A percentile compares a stretch with the other conserved stretches of the same genome.
Evolutionary conservation across 768 basidiomycete genomes (phyloP).

Genomic region (Tulasnella sp.): DNA sequence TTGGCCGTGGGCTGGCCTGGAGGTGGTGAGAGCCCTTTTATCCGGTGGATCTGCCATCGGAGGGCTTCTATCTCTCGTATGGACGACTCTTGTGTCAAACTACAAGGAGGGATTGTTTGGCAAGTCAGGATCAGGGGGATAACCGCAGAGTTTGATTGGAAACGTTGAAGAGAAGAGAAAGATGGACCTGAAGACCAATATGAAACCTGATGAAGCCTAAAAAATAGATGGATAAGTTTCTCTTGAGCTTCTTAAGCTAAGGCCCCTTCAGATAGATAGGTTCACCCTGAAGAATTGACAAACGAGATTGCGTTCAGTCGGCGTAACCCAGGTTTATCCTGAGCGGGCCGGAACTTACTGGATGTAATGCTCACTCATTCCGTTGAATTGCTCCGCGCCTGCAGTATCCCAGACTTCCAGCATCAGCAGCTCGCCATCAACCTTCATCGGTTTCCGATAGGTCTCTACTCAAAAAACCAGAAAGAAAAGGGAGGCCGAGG

Average conservation of each 20-base stretch:
- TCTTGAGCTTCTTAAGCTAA: neutral
- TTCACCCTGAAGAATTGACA: neutral
- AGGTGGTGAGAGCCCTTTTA: slow-evolving; percentile 41
- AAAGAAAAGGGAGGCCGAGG: neutral
- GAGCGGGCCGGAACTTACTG: slow-evolving; percentile 8
- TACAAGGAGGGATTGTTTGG: slow-evolving; percentile 27
- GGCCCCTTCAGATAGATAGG: neutral
- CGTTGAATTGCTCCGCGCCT: slow-evolving; percentile 18
- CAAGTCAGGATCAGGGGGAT: too few species aligned
- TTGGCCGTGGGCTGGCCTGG: slow-evolving; percentile 28
- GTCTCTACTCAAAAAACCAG: slow-evolving; percentile 2
- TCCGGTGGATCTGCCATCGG: slow-evolving; percentile 68
- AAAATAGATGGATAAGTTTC: neutral
- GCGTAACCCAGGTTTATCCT: neutral
- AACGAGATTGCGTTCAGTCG: neutral
- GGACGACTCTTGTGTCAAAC: slow-evolving; percentile 71
- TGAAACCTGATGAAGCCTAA: slow-evolving; percentile 48
- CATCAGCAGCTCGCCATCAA: slow-evolving; percentile 15
- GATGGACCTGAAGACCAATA: slow-evolving; percentile 67
- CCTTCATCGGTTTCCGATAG: slow-evolving; percentile 10
- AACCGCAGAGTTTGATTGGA: too few species aligned
- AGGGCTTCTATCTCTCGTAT: slow-evolving; percentile 69
- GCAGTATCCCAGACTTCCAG: slow-evolving; percentile 18
- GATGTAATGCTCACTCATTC: slow-evolving; percentile 16
- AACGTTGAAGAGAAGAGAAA: neutral